Base-by-base conservation (phyloP, 2,329 filamentous ascomycete species). In the Trichoderma simmonsii region DNA sequence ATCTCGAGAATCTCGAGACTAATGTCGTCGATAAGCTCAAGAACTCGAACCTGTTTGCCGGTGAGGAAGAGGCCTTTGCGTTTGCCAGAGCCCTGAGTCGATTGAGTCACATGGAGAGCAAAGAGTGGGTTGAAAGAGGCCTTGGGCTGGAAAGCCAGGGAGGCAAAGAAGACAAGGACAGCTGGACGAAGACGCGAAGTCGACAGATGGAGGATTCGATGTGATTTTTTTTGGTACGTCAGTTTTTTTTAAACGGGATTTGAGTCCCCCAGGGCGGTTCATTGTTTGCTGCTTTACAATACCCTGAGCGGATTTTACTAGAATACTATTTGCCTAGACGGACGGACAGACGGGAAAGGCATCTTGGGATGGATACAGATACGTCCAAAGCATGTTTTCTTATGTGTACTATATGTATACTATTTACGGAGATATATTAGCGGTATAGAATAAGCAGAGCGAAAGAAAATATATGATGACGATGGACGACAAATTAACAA, bases 51-150 rank as follows among this genome's bases (percentile, higher is more conserved):
- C 89, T 98, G 51, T 99, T 99, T 81, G 93, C 92, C 1, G 96
- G 96, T 54, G 96, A 98, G 72, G 96, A 99, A 84, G 96, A 99
- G 83, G 89, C 94, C 0, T 99, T 99, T 84, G 96, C 96, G 0
- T 99, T 99, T 85, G 94, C 94, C 28, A 86, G 96, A 69, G 96
- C 96, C 1, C 81, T 98, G 76, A 95, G 92, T 69, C 86, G 96
- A 71, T 83, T 99, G 73, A 92, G 86, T 70, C 94, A 98, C 82
- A 99, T 99, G 96, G 93, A 94, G 24, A 96, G 93, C 80, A 89
- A 90, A 80, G 92, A 98, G 80, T 99, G 96, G 96, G 93, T 98
- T 3, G 95, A 98, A 83, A 83, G 94, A 15, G 95, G 89, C 2
- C 89, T 90, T 86, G 87, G 91, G 0, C 78, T 93, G 70, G 90